A percentile compares a stretch with the other conserved stretches of the same genome.
Conservation (phyloP, 768 basidiomycete species). For the Albatrellus ellisii region DNA sequence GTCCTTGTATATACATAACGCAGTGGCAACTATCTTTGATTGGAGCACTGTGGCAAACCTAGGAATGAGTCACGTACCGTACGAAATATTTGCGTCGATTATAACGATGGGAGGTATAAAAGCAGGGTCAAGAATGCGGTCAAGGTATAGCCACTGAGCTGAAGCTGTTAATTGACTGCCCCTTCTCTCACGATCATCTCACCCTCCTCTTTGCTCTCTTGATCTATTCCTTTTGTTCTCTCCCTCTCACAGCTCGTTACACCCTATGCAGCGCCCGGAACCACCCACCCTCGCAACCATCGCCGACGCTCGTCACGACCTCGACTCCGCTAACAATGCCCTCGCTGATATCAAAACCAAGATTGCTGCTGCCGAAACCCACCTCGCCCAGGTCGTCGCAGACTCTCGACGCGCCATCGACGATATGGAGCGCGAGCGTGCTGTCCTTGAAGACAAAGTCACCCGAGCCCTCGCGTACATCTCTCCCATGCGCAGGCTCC, state of each 20-base stretch:
- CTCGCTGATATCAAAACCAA: conserved; percentile 26
- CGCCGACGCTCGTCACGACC: conserved; percentile 35
- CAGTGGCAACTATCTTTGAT: no score
- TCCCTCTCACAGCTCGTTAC: conserved; percentile 17
- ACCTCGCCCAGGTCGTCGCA: conserved; percentile 43
- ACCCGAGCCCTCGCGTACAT: conserved; percentile 47
- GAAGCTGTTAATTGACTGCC: no score
- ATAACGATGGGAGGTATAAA: no score
- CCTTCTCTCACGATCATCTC: background rate
- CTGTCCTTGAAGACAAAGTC: conserved; percentile 33
- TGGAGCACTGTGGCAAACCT: no score
- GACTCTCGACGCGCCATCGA: conserved; percentile 42
- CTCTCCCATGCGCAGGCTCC: conserved; percentile 59
- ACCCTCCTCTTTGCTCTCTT: conserved; percentile 3
- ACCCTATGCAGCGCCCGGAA: conserved; percentile 27
- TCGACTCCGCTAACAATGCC: conserved; percentile 20
- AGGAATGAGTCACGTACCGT: no score
- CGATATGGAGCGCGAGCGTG: conserved; percentile 37
- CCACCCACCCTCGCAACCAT: conserved; percentile 47
- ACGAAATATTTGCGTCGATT: no score
- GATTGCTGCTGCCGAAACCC: conserved; percentile 40
- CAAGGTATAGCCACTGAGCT: no score
- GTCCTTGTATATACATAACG: background rate
- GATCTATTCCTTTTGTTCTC: conserved; percentile 11
- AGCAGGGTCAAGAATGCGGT: no score